These are phyloP conservation scores for Schoenoplectus tabernaemontani DNA, from an alignment of 202 grass and related monocot genomes.

Conservation along the genomic window DNA sequence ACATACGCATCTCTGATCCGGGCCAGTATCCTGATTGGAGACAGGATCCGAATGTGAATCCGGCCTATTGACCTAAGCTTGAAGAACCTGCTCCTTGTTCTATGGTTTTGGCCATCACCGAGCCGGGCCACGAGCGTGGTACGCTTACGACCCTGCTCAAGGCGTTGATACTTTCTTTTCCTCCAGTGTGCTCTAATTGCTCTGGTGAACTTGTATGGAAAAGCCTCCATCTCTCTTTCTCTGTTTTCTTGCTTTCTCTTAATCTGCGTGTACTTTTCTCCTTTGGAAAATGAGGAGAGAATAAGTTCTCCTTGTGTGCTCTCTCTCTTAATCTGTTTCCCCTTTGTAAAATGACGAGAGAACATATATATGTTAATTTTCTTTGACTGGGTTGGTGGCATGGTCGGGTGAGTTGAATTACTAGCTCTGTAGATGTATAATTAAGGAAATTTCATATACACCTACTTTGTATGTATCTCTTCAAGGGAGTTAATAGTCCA, in stretches of 20 bases:
- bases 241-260: neutral
- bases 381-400: neutral
- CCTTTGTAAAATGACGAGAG: too few species aligned
- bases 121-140: conserved; percentile 37
- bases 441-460: neutral
- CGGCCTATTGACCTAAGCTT: conserved; percentile 28
- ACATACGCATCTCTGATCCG: conserved; percentile 63
- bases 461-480: neutral
- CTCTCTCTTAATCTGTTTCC: too few species aligned
- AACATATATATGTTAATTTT: neutral
- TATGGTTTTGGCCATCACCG: conserved; percentile 14
- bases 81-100: conserved; percentile 22
- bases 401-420: neutral
- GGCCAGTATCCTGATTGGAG: conserved; percentile 38
- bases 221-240: conserved; percentile 38
- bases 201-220: conserved; percentile 56
- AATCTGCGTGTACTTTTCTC: neutral
- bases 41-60: conserved; percentile 26
- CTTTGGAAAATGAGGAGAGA: neutral
- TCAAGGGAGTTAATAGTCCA: neutral
- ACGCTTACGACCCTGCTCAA: conserved; percentile 20
- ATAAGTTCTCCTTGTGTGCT: too few species aligned
- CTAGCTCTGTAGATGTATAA: neutral
- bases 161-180: conserved; percentile 35
- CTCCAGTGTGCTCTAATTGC: conserved; percentile 69